Evolutionary conservation across 2,329 filamentous ascomycete genomes (phyloP).

Genomic region (Cordyceps militaris): DNA sequence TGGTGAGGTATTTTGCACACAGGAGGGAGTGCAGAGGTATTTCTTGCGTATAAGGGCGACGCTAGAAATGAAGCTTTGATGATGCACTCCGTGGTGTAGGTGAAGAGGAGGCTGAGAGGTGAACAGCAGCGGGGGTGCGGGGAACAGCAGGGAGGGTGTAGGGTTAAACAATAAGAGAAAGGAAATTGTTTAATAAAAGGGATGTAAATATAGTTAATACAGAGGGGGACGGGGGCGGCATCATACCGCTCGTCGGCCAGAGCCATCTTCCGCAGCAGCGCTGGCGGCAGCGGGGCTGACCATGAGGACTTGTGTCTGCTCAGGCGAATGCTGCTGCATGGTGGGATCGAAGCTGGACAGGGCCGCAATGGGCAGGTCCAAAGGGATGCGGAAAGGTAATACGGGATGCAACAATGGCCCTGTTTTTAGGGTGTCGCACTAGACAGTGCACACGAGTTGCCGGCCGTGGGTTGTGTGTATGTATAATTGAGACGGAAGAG

Average conservation of each 20-base stretch:
- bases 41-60: neutral
- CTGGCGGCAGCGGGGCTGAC: constrained; percentile 6
- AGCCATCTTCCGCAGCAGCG: constrained; percentile 9
- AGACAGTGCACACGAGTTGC: neutral
- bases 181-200: neutral
- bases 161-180: neutral
- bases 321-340: constrained; percentile 8
- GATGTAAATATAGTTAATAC: neutral
- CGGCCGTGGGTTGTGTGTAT: neutral
- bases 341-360: neutral
- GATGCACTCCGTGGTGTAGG: constrained; percentile 2
- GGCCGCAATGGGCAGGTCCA: neutral
- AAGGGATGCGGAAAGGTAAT: neutral
- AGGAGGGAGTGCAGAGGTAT: neutral
- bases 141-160: neutral
- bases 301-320: constrained; percentile 3
- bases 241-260: constrained; percentile 13
- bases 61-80: neutral
- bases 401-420: constrained; percentile 7
- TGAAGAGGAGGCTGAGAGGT: neutral
- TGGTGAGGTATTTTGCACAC: constrained; percentile 2
- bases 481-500: neutral
- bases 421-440: constrained; percentile 9
- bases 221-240: neutral
- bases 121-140: neutral